Base-by-base conservation (phyloP, 78 protist species). In the Emiliania huxleyi region DNA sequence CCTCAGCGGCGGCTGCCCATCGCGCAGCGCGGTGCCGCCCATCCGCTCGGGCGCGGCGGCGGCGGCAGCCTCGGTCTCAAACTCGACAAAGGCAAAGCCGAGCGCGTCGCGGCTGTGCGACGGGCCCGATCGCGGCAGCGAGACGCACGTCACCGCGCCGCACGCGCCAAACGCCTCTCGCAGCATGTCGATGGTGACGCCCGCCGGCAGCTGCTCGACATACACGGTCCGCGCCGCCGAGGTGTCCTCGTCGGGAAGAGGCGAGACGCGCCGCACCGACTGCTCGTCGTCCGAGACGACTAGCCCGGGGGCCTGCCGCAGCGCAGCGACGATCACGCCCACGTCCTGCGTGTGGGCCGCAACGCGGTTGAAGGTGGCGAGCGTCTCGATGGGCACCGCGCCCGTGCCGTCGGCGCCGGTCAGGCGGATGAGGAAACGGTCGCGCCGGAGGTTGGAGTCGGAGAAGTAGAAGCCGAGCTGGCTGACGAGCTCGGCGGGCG, bases 81-180 rank as follows among this genome's bases (percentile, higher is more conserved):
- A 77, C 85, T 77, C 85, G 85, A 77, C 85, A 40, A 77, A 40
- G 35, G 85, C 85, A 21, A 40, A 77, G 0, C 85, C 85, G 33
- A 2, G 2, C 35, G 23, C 48, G 48, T 77, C 85, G 23, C 85
- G 48, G 29, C 29, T 12, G 29, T 12, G 79, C n/a, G n/a, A n/a
- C n/a, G n/a, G n/a, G 62, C 29, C 62, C 18, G 2, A 33, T 22
- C 85, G 85, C 85, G 85, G 85, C 42, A 77, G 46, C 35, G 46
- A 77, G 46, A 77, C 85, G 29, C 21, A 37, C 11, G 85, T 19
- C 29, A 77, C 85, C 15, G 3, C 85, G 46, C 85, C 85, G 85
- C 44, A 77, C 23, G 48, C 18, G 29, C 29, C 46, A 3, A 77
- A 40, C 29, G 15, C 29, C 4, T 19, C 5, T 19, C n/a, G 85